Conservation (phyloP, 2,329 filamentous ascomycete genomes). For the Chaetomium olivaceum region DNA sequence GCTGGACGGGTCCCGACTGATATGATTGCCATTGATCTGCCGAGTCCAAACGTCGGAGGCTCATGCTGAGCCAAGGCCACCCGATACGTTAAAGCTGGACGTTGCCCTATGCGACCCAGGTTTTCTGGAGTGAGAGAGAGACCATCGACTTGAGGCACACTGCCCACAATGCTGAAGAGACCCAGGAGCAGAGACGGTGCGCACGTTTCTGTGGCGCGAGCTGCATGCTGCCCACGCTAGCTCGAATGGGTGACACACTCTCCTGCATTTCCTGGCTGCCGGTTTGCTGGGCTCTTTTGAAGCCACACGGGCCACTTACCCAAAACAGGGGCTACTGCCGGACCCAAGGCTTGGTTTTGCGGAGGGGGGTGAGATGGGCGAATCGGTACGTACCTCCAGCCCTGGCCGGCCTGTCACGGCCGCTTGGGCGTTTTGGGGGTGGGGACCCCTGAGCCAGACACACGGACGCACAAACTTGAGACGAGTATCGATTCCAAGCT, state of each 20-base stretch:
- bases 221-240: slow-evolving; percentile 25
- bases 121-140: slow-evolving; percentile 6
- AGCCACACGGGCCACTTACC: slow-evolving; percentile 35
- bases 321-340: slow-evolving; percentile 36
- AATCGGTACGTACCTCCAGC: slow-evolving; percentile 27
- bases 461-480: slow-evolving; percentile 43
- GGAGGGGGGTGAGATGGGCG: slow-evolving; percentile 13
- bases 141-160: neutral
- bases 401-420: slow-evolving; percentile 36
- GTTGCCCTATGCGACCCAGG: slow-evolving; percentile 2
- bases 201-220: slow-evolving; percentile 21
- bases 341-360: slow-evolving; percentile 33
- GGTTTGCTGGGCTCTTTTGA: slow-evolving; percentile 30
- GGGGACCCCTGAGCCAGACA: slow-evolving; percentile 36
- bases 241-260: slow-evolving; percentile 22
- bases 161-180: neutral
- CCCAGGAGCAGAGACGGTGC: slow-evolving; percentile 5
- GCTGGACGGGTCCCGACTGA: slow-evolving; percentile 23
- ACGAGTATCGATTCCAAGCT: slow-evolving; percentile 45
- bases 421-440: slow-evolving; percentile 40
- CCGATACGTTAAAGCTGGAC: slow-evolving; percentile 3
- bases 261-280: slow-evolving; percentile 25
- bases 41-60: slow-evolving; percentile 43
- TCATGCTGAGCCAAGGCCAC: slow-evolving; percentile 30
- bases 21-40: slow-evolving; percentile 41